Evolutionary conservation across 495 filamentous ascomycete genomes (phyloP), one percentile per base, ranked within the genome.

Genomic region (Xylaria bambusicola): DNA sequence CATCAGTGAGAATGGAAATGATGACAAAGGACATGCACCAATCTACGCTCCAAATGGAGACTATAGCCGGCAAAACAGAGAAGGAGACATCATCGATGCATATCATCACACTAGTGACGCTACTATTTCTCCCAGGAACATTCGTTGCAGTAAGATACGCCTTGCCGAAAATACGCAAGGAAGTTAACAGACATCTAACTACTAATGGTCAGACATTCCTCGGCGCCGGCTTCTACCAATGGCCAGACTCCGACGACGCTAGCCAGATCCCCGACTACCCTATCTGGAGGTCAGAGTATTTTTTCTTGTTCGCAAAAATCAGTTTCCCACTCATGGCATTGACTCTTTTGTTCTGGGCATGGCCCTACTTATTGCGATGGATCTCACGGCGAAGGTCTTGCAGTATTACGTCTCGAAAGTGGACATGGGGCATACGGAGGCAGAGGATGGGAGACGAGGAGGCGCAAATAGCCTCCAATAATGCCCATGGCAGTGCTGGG

Each of bases 71-170:
- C 44, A 71, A 71, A 29, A 70, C 67, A 21, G 59, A 66, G 45
- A 56, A 70, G 44, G 68, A 68, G 52, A 71, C 69, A 8, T 61
- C 61, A 15, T 74, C 70, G 17, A 79, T 77, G 76, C 61, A 72
- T 29, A 68, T 76, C 46, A 77, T 79, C 29, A 77, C 76, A 0
- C 51, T 73, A 1, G 75, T 79, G 13, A 77, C 75, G 1, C 60
- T 79, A 12, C 67, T 77, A 33, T 79, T 73, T 64, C 65, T 79
- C 1, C 76, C 76, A 26, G 74, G 63, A n/a, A 79, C 75, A 3
- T 79, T 77, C 50, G 69, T 79, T 13, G 71, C 75, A 35, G 73
- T 77, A 68, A 57, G 71, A 47, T 29, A 15, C 17, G 27, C 21
- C 20, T 50, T 45, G 23, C 48, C 58, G 10, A 54, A 42, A 31